Evolutionary conservation across 1,284 basidiomycete species (phyloP).

Genomic region (Cyathus olla): DNA sequence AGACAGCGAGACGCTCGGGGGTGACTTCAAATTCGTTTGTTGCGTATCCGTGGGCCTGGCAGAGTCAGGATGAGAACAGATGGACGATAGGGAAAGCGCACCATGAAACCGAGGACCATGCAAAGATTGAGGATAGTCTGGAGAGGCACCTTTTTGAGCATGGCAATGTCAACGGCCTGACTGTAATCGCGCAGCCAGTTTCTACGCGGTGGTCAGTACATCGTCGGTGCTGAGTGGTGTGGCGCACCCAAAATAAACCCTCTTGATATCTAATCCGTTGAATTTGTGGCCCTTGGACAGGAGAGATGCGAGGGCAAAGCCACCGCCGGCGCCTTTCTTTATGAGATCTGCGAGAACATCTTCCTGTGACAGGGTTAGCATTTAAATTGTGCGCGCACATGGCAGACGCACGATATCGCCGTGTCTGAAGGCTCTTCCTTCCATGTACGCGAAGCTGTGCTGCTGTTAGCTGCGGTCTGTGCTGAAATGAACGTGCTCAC

Average conservation of each 20-base stretch:
- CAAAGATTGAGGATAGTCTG: conserved; percentile 90
- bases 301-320: conserved; percentile 70
- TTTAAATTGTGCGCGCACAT: no score
- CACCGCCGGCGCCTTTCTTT: conserved; percentile 69
- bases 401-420: conserved; percentile 79
- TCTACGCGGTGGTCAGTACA: conserved; percentile 45
- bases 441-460: conserved; percentile 75
- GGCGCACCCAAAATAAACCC: conserved; percentile 82
- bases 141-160: conserved; percentile 78
- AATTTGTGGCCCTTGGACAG: conserved; percentile 82
- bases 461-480: conserved; percentile 6
- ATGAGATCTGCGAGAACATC: conserved; percentile 73
- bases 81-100: no score
- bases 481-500: conserved; percentile 47
- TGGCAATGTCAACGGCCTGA: conserved; percentile 89
- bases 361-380: conserved; percentile 55
- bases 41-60: conserved; percentile 86
- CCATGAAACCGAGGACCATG: conserved; percentile 91
- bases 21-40: conserved; percentile 94
- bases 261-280: conserved; percentile 77
- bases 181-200: conserved; percentile 89
- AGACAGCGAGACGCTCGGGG: conserved; percentile 86
- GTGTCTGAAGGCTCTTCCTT: conserved; percentile 86
- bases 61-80: no score
- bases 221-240: no score